Percentiles rank a stretch among this genome's conserved stretches.
Conservation (phyloP, 2,329 filamentous ascomycete genomes). For the Aspergillus chevalieri region DNA sequence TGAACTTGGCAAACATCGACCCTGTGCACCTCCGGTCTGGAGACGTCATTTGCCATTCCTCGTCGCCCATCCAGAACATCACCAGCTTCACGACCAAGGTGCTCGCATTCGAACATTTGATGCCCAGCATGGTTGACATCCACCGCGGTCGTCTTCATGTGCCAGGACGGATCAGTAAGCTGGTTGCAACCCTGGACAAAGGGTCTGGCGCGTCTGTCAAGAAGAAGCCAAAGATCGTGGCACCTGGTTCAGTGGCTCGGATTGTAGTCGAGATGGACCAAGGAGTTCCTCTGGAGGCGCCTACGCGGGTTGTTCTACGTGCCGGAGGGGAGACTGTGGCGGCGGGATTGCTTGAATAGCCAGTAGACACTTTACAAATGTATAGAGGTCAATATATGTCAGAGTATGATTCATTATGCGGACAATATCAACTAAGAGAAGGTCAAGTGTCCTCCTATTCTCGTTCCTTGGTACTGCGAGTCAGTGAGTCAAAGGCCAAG, state of each 20-base stretch:
- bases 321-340: constrained; percentile 78
- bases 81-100: constrained; percentile 75
- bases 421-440: neutral
- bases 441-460: too few species aligned
- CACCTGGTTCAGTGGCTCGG: constrained; percentile 70
- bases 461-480: neutral
- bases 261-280: constrained; percentile 67
- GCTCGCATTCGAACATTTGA: constrained; percentile 80
- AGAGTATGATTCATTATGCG: constrained; percentile 2
- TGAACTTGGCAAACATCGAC: constrained; percentile 84
- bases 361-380: neutral
- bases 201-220: constrained; percentile 66
- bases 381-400: neutral
- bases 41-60: constrained; percentile 73
- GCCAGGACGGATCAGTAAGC: constrained; percentile 64
- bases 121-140: constrained; percentile 83
- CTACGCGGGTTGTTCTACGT: constrained; percentile 73
- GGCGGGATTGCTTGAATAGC: constrained; percentile 69
- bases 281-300: constrained; percentile 72
- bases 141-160: constrained; percentile 79
- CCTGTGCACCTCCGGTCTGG: constrained; percentile 73
- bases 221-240: constrained; percentile 78
- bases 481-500: neutral
- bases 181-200: constrained; percentile 74
- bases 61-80: constrained; percentile 62